Evolutionary conservation across 352 stramenopile genomes (phyloP).

Genomic region (Phytophthora rubi): DNA sequence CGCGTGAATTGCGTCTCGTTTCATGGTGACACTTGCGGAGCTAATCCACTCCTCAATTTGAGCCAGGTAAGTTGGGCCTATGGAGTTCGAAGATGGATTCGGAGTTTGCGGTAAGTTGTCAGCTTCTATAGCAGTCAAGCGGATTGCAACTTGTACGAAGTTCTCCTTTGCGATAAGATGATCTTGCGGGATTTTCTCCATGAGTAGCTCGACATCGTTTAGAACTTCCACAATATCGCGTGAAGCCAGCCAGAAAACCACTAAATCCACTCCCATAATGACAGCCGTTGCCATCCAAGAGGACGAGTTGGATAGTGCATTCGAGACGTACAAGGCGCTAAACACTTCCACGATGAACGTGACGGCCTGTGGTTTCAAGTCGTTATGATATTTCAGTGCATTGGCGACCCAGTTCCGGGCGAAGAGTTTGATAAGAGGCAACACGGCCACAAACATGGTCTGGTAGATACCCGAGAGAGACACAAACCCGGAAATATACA

Average conservation of each 20-base stretch:
- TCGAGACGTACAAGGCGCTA: conserved; percentile 2
- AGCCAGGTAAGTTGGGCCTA: background rate
- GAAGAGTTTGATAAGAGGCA: background rate
- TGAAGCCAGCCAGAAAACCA: conserved; percentile 6
- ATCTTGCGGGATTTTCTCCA: conserved; percentile 7
- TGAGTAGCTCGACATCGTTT: conserved; percentile 18
- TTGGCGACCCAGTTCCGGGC: conserved; percentile 4
- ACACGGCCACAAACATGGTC: background rate
- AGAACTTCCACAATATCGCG: conserved; percentile 5
- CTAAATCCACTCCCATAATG: background rate
- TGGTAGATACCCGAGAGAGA: background rate
- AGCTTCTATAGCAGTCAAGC: background rate
- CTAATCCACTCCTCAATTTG: conserved; percentile 9
- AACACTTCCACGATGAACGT: conserved; percentile 19
- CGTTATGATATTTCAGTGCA: background rate
- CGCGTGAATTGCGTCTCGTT: background rate
- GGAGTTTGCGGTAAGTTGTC: background rate
- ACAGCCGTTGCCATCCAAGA: background rate
- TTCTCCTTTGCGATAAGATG: conserved; percentile 1
- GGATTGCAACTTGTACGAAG: conserved; percentile 17
- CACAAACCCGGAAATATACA: background rate
- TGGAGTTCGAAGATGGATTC: background rate
- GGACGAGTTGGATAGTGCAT: background rate
- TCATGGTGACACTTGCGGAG: background rate
- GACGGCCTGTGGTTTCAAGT: conserved; percentile 7